Percentiles rank a stretch among this genome's conserved stretches.
phyloP scores from a whole-genome alignment of 2,329 filamentous ascomycete genomes.

The Trichophyton benhamiae region DNA sequence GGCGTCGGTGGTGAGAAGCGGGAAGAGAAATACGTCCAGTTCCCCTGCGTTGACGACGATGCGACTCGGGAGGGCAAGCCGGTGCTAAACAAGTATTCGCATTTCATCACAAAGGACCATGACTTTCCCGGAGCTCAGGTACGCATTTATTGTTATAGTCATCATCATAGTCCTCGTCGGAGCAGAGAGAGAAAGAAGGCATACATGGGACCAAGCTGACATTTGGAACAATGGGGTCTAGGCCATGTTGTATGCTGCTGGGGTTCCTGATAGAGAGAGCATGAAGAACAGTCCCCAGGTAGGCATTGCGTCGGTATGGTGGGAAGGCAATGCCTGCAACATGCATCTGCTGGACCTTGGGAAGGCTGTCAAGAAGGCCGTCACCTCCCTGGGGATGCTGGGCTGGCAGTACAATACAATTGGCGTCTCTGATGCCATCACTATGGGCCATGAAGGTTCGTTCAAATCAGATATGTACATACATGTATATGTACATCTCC shows the following conservation, averaged over 20 bases:
- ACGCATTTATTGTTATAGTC: constrained; percentile 15
- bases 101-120: constrained; percentile 68
- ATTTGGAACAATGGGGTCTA: constrained; percentile 24
- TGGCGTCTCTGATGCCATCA: constrained; percentile 82
- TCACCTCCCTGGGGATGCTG: constrained; percentile 74
- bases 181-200: not conserved
- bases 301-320: constrained; percentile 86
- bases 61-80: constrained; percentile 45
- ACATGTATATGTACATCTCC: not conserved
- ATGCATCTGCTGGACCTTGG: constrained; percentile 68
- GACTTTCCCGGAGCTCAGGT: constrained; percentile 87
- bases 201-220: not conserved
- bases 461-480: not conserved
- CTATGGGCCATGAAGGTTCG: constrained; percentile 82
- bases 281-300: constrained; percentile 90
- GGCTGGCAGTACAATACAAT: constrained; percentile 92
- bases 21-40: constrained; percentile 44
- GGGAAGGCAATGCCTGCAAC: constrained; percentile 95
- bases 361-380: constrained; percentile 70
- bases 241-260: constrained; percentile 92
- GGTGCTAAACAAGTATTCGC: constrained; percentile 76
- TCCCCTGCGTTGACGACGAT: constrained; percentile 42
- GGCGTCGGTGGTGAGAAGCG: constrained; percentile 15
- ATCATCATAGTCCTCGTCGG: not conserved
- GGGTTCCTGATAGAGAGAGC: constrained; percentile 65